Conservation (phyloP, 23 red algal genomes). For the Gracilaria domingensis region DNA sequence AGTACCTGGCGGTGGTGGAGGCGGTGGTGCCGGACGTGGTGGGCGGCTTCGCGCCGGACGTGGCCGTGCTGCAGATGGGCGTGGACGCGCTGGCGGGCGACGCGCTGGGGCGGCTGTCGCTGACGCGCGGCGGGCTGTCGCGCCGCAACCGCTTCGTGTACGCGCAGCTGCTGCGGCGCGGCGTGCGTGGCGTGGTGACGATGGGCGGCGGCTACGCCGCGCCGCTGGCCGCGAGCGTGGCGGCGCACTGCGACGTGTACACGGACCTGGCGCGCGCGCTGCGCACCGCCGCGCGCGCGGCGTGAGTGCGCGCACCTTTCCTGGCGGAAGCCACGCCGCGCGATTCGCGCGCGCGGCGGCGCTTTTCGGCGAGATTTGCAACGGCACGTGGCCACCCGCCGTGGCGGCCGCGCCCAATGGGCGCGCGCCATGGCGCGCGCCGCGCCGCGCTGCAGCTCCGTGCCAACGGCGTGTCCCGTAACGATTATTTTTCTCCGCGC, state of each 20-base stretch:
- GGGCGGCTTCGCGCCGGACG: constrained; percentile 24
- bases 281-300: background rate
- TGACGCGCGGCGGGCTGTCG: constrained; percentile 58
- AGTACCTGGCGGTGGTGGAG: constrained; percentile 59
- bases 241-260: constrained; percentile 76
- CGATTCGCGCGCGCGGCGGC: background rate
- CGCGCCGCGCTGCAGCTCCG: background rate
- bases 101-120: constrained; percentile 59
- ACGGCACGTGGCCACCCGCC: background rate
- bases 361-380: background rate
- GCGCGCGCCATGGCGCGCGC: background rate
- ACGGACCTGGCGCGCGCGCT: constrained; percentile 48
- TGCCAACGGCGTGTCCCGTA: constrained; percentile 36
- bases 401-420: background rate
- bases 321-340: too few species aligned
- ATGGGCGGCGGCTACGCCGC: constrained; percentile 81
- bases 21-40: constrained; percentile 39
- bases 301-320: too few species aligned
- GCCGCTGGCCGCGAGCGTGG: constrained; percentile 61
- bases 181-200: constrained; percentile 35
- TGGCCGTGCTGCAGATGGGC: constrained; percentile 81
- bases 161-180: constrained; percentile 14
- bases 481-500: constrained; percentile 16
- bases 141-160: constrained; percentile 66
- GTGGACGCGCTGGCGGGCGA: constrained; percentile 81